phyloP scores from a whole-genome alignment of 352 stramenopile genomes.

The Aphanomyces invadans region DNA sequence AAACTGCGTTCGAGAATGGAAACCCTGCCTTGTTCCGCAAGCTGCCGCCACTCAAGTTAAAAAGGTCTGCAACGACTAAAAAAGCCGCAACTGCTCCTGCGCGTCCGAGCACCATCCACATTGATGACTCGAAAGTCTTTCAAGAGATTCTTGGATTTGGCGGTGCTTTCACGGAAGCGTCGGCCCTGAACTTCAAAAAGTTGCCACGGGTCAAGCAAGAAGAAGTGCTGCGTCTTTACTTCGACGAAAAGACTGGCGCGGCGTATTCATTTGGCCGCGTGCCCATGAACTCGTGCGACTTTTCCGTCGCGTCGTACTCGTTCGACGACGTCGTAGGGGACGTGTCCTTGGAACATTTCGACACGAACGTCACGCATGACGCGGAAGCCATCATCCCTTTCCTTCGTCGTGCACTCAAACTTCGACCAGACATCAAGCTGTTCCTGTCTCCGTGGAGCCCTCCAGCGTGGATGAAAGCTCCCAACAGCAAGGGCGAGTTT shows the following conservation, averaged over 20 bases:
- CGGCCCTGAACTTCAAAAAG: slow-evolving; percentile 82
- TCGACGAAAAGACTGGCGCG: slow-evolving; percentile 65
- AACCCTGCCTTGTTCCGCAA: not conserved
- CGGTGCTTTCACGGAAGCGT: slow-evolving; percentile 88
- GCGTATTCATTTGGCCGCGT: slow-evolving; percentile 86
- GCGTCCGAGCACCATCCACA: slow-evolving; percentile 35
- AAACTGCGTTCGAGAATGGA: not conserved
- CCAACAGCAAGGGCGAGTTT: slow-evolving; percentile 33
- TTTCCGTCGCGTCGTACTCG: slow-evolving; percentile 78
- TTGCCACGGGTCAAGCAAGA: slow-evolving; percentile 70
- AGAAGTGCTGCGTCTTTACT: slow-evolving; percentile 82
- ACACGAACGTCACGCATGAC: slow-evolving; percentile 66
- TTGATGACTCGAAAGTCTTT: slow-evolving; percentile 47
- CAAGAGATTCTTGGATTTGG: slow-evolving; percentile 87
- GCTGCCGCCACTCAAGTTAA: slow-evolving; percentile 35
- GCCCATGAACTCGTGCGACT: slow-evolving; percentile 88
- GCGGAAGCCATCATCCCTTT: slow-evolving; percentile 75
- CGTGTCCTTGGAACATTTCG: slow-evolving; percentile 64
- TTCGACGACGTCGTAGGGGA: slow-evolving; percentile 79
- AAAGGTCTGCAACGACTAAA: slow-evolving; percentile 20
- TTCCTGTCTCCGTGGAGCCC: slow-evolving; percentile 85
- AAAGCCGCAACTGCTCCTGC: not conserved
- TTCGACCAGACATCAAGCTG: slow-evolving; percentile 66
- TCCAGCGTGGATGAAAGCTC: slow-evolving; percentile 82
- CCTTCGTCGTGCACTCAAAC: slow-evolving; percentile 58